Conservation (phyloP, 202 grass and related monocot genomes). For the Saccharum hybrid region DNA sequence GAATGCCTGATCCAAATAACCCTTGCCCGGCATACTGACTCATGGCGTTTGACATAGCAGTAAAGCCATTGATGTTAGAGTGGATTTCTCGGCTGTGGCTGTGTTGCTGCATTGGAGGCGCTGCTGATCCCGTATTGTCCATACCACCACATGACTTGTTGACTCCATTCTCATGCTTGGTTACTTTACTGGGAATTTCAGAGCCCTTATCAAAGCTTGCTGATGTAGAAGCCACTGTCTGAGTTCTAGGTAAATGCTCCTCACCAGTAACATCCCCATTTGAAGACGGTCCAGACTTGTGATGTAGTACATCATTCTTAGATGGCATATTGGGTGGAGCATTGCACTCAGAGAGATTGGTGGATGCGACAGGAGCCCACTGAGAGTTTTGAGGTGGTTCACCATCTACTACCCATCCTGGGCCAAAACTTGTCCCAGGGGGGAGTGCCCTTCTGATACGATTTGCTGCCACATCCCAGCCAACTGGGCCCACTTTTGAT, state of each 20-base stretch:
- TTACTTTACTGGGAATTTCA: constrained; percentile 30
- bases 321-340: constrained; percentile 33
- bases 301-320: constrained; percentile 34
- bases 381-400: constrained; percentile 53
- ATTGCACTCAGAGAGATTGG: constrained; percentile 37
- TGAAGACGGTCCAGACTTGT: constrained; percentile 41
- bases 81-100: constrained; percentile 40
- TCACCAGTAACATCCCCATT: constrained; percentile 24
- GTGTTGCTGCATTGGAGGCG: constrained; percentile 40
- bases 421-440: constrained; percentile 59
- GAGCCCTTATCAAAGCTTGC: constrained; percentile 29
- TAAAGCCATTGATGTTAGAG: constrained; percentile 53
- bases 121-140: constrained; percentile 11
- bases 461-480: constrained; percentile 61
- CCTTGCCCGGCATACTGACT: constrained; percentile 48
- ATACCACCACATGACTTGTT: constrained; percentile 35
- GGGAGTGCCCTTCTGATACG: constrained; percentile 54
- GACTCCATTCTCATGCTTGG: constrained; percentile 44
- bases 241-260: constrained; percentile 42
- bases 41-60: constrained; percentile 26
- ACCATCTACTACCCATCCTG: constrained; percentile 59
- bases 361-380: background rate
- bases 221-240: constrained; percentile 51
- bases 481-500: constrained; percentile 55
- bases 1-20: constrained; percentile 54